Evolutionary conservation across 83 land plant genomes (phyloP), one percentile per base, ranked within the genome.

Genomic region (Diphasiastrum complanatum): DNA sequence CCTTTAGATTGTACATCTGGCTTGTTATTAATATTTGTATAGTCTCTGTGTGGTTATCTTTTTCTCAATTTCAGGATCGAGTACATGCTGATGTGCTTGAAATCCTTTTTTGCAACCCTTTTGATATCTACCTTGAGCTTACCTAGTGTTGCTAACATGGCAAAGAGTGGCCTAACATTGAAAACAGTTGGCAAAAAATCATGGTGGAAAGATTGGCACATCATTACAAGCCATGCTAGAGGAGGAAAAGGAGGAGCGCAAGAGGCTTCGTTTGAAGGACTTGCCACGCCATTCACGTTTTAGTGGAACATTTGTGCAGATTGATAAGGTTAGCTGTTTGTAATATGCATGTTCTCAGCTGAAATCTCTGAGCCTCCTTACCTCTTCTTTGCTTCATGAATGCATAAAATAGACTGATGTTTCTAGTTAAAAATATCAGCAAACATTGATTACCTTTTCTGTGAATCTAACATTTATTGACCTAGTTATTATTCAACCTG

Each of bases 281-380:
- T 40, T 76, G 45, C 52, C 67, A 38, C 82, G 85, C 2, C 79
- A 80, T 66, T 80, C 97, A 49, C 82, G 69, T 27, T 95, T 89
- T 41, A 61, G 74, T 71, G 99, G 97, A 60, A 79, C 83, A 47
- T 89, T 89, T 78, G 78, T 86, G 6, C 77, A 83, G 31, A 49
- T 78, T 36, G 76, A 68, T 45, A 43, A 80, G 86, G 99, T 91
- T 28, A 3, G 19, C 47, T 1, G 34, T 50, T 61, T 23, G 14
- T 1, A 48, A 5, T 0, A 10, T 18, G 31, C 11, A n/a, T 2
- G 3, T 43, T 36, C 4, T 4, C 22, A 38, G 31, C 18, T 18
- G 29, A 22, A 27, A 37, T 18, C 28, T 25, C 16, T 28, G 24
- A 29, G 20, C 16, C n/a, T n/a, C n/a, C n/a, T n/a, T n/a, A n/a